Conservation (phyloP, 2,329 filamentous ascomycete species). For the Ustilaginoidea virens region DNA sequence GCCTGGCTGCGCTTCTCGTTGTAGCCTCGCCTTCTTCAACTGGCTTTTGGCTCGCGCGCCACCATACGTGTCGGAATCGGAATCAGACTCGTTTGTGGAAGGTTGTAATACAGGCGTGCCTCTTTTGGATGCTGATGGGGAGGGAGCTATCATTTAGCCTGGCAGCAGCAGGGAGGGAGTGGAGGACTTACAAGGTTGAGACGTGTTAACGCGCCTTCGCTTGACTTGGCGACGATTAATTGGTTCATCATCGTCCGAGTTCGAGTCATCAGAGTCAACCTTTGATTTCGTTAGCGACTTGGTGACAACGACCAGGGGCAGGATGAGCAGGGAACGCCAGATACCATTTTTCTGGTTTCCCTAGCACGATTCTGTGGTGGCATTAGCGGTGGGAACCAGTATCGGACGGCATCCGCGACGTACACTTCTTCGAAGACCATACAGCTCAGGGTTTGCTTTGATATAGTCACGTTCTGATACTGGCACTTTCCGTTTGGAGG, state of each 20-base stretch:
- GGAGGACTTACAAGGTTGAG: slow-evolving; percentile 40
- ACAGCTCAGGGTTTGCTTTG: slow-evolving; percentile 81
- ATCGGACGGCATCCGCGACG: slow-evolving; percentile 18
- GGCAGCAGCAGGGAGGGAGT: background rate
- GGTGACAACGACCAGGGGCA: background rate
- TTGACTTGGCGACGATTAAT: slow-evolving; percentile 44
- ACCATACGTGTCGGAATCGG: slow-evolving; percentile 66
- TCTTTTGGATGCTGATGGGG: slow-evolving; percentile 44
- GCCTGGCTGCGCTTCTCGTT: slow-evolving; percentile 51
- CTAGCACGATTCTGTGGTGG: slow-evolving; percentile 35
- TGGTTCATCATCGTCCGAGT: slow-evolving; percentile 53
- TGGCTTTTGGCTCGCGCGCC: slow-evolving; percentile 53
- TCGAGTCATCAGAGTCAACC: slow-evolving; percentile 47
- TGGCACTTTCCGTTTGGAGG: slow-evolving; percentile 56
- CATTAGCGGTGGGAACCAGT: slow-evolving; percentile 14
- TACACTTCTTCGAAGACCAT: slow-evolving; percentile 88
- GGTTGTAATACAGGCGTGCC: slow-evolving; percentile 39
- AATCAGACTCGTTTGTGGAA: slow-evolving; percentile 46
- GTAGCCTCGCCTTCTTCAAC: slow-evolving; percentile 64
- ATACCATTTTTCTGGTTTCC: slow-evolving; percentile 42
- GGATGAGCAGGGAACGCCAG: slow-evolving; percentile 14
- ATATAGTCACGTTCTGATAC: slow-evolving; percentile 71
- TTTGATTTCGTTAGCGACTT: slow-evolving; percentile 10
- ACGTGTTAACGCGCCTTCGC: slow-evolving; percentile 52
- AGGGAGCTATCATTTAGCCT: background rate